Conservation (phyloP, 2,329 filamentous ascomycete species). For the Microcyclosporella mali region DNA sequence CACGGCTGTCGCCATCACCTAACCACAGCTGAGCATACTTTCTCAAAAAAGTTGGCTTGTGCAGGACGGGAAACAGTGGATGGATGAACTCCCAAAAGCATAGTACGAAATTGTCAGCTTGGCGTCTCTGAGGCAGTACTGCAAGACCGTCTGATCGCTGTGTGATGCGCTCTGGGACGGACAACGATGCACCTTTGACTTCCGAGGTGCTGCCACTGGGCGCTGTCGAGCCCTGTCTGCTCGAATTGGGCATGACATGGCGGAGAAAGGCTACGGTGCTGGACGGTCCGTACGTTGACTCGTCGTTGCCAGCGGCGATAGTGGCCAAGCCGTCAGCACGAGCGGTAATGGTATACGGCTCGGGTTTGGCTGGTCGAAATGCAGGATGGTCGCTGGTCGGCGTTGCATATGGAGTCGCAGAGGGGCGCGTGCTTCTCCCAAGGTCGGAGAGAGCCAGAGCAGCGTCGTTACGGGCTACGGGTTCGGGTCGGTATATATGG, state of each 20-base stretch:
- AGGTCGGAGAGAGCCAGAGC: slow-evolving; percentile 17
- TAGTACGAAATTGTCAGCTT: slow-evolving; percentile 22
- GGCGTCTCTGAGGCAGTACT: slow-evolving; percentile 20
- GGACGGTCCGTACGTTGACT: slow-evolving; percentile 19
- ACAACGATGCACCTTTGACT: slow-evolving; percentile 4
- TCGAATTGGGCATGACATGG: slow-evolving; percentile 17
- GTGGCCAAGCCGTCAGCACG: slow-evolving; percentile 19
- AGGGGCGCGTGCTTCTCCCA: background rate
- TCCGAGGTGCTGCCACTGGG: slow-evolving; percentile 9
- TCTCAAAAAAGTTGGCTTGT: slow-evolving; percentile 20
- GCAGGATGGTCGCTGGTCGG: too few relatives aligned
- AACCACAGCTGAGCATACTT: slow-evolving; percentile 22
- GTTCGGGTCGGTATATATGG: slow-evolving; percentile 10
- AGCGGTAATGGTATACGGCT: background rate
- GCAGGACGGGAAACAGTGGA: slow-evolving; percentile 24
- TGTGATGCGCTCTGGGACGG: slow-evolving; percentile 14
- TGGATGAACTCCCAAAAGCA: slow-evolving; percentile 27
- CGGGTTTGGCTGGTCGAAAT: background rate
- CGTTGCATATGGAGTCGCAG: background rate
- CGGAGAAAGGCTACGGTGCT: slow-evolving; percentile 24
- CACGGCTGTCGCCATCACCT: slow-evolving; percentile 7
- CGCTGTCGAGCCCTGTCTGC: slow-evolving; percentile 12
- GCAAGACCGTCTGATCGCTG: slow-evolving; percentile 15
- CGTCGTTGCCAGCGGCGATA: slow-evolving; percentile 17
- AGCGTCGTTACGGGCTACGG: slow-evolving; percentile 11